Conservation (phyloP, 352 stramenopile species). For the Phytophthora chlamydospora region DNA sequence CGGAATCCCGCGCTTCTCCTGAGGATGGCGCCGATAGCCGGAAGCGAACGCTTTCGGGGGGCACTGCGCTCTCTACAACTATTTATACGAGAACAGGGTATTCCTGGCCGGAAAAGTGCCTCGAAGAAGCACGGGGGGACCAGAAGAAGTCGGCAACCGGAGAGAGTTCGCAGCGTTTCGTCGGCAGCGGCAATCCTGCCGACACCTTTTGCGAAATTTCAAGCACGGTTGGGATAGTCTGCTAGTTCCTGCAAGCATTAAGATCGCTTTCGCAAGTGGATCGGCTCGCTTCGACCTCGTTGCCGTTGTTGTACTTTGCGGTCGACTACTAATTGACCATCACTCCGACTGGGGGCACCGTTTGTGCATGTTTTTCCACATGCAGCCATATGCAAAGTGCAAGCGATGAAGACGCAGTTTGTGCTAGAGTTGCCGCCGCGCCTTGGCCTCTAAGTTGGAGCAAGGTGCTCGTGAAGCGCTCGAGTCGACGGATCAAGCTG, state of each 20-base stretch:
- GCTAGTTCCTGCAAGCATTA: too few relatives aligned
- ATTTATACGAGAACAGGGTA: slow-evolving; percentile 16
- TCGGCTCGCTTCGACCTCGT: not conserved
- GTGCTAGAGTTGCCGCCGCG: too few relatives aligned
- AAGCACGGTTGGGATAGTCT: too few relatives aligned
- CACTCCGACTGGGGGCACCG: slow-evolving; percentile 23
- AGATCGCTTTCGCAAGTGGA: not conserved
- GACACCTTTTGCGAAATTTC: too few relatives aligned
- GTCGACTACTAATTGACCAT: slow-evolving; percentile 27
- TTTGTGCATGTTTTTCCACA: slow-evolving; percentile 25
- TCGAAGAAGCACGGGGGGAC: slow-evolving; percentile 15
- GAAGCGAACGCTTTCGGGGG: not conserved
- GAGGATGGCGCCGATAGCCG: slow-evolving; percentile 1
- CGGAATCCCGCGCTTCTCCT: not conserved
- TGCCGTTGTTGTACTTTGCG: not conserved
- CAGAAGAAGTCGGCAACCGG: slow-evolving; percentile 23
- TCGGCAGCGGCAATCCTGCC: not conserved
- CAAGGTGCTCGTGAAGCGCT: too few relatives aligned
- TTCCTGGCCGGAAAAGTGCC: slow-evolving; percentile 19
- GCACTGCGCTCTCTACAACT: slow-evolving; percentile 12
- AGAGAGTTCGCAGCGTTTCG: slow-evolving; percentile 30
- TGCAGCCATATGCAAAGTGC: slow-evolving; percentile 9
- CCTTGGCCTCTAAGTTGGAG: too few relatives aligned
- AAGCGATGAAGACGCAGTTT: too few relatives aligned
- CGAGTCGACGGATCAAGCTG: too few relatives aligned